These are phyloP conservation scores for Porphyrellus cyaneotinctus DNA, from an alignment of 768 basidiomycete genomes.

Conservation along the genomic window DNA sequence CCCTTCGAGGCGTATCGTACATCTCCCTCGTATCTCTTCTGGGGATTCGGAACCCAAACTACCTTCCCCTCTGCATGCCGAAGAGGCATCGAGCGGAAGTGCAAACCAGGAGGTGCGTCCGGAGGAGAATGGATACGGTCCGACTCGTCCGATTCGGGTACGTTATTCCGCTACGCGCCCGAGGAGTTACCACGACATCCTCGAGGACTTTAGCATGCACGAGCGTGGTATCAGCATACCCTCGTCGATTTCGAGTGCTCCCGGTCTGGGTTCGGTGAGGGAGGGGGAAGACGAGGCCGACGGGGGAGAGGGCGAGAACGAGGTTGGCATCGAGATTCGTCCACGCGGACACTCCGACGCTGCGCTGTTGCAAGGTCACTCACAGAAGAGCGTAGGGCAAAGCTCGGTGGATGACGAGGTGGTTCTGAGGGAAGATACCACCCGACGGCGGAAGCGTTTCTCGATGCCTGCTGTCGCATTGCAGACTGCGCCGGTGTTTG, in stretches of 20 bases:
- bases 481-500: conserved; percentile 68
- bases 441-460: conserved; percentile 61
- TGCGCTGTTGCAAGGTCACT: neutral
- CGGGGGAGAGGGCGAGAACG: neutral
- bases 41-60: conserved; percentile 11
- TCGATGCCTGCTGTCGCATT: conserved; percentile 75
- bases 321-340: neutral
- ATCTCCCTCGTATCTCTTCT: conserved; percentile 20
- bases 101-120: neutral
- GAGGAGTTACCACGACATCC: conserved; percentile 61
- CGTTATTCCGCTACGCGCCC: conserved; percentile 41
- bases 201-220: conserved; percentile 56
- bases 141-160: conserved; percentile 26
- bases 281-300: conserved; percentile 19
- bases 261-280: conserved; percentile 20
- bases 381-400: conserved; percentile 5
- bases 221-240: conserved; percentile 28
- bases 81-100: neutral
- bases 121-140: conserved; percentile 5
- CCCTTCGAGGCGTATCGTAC: conserved; percentile 19
- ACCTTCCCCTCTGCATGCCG: conserved; percentile 5
- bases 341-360: neutral
- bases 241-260: conserved; percentile 29
- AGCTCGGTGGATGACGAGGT: conserved; percentile 1
- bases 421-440: conserved; percentile 53